Conservation (phyloP, 352 stramenopile genomes). For the Phytophthora citricola region DNA sequence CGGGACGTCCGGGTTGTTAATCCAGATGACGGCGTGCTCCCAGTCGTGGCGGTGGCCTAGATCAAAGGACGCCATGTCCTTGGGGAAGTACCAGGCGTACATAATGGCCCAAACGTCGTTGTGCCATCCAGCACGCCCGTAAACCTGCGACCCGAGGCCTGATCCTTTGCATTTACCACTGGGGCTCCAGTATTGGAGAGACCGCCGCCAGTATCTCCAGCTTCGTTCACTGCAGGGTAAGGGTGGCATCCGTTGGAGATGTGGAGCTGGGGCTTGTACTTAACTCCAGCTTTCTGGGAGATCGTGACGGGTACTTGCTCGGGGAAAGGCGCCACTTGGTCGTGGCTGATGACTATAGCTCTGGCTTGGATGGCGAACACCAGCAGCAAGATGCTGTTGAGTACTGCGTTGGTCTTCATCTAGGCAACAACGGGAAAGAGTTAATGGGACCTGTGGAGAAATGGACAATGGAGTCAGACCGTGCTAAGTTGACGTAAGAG, state of each 20-base stretch:
- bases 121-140: conserved; percentile 34
- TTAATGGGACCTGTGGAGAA: no score
- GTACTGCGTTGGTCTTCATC: no score
- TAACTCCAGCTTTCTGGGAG: no score
- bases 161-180: conserved; percentile 38
- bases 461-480: no score
- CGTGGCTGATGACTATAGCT: no score
- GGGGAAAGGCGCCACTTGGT: no score
- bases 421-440: no score
- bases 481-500: no score
- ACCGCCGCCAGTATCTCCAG: conserved; percentile 31
- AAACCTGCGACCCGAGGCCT: conserved; percentile 28
- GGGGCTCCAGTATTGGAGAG: conserved; percentile 22
- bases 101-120: conserved; percentile 34
- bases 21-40: conserved; percentile 50
- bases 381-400: no score
- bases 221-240: conserved; percentile 27
- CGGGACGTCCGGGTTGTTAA: conserved; percentile 27
- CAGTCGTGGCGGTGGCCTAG: conserved; percentile 51
- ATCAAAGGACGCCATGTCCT: conserved; percentile 36
- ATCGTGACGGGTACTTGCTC: no score
- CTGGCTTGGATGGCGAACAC: no score
- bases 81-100: conserved; percentile 57
- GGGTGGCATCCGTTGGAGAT: conserved; percentile 24
- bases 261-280: conserved; percentile 8